A percentile compares a stretch with the other conserved stretches of the same genome.
Evolutionary conservation across 805 yeast species (phyloP).

Genomic region (Kodamaea laetipori): DNA sequence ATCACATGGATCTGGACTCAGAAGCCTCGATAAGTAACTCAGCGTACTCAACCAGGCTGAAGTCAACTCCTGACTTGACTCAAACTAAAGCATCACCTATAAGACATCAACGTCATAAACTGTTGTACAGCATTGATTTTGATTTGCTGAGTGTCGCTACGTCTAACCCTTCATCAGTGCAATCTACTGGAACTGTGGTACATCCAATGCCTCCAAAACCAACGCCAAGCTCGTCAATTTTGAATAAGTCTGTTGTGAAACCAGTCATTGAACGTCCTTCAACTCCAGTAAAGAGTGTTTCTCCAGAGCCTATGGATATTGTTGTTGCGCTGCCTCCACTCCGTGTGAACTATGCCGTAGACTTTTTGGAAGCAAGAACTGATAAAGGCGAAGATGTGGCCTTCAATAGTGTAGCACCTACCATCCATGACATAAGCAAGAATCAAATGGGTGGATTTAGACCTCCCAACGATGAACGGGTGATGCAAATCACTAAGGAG

Average conservation of each 20-base stretch:
- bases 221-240: conserved; percentile 6
- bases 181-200: conserved; percentile 4
- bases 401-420: conserved; percentile 12
- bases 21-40: conserved; percentile 28
- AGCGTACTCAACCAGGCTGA: conserved; percentile 14
- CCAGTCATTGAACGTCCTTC: background rate
- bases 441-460: conserved; percentile 12
- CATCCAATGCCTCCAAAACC: conserved; percentile 8
- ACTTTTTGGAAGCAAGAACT: conserved; percentile 36
- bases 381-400: conserved; percentile 11
- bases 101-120: conserved; percentile 42
- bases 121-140: conserved; percentile 37
- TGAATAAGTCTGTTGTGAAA: background rate
- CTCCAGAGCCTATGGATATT: conserved; percentile 19
- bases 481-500: conserved; percentile 11
- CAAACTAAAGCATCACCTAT: conserved; percentile 22
- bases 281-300: background rate
- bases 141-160: conserved; percentile 10
- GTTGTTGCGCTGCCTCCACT: conserved; percentile 42
- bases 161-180: conserved; percentile 11
- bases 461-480: conserved; percentile 9
- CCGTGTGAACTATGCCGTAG: conserved; percentile 40
- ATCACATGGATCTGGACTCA: conserved; percentile 25
- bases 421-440: conserved; percentile 16
- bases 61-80: conserved; percentile 24